Base-by-base conservation (phyloP, 805 yeast genomes). In the Lipomyces yamanashiensis region DNA sequence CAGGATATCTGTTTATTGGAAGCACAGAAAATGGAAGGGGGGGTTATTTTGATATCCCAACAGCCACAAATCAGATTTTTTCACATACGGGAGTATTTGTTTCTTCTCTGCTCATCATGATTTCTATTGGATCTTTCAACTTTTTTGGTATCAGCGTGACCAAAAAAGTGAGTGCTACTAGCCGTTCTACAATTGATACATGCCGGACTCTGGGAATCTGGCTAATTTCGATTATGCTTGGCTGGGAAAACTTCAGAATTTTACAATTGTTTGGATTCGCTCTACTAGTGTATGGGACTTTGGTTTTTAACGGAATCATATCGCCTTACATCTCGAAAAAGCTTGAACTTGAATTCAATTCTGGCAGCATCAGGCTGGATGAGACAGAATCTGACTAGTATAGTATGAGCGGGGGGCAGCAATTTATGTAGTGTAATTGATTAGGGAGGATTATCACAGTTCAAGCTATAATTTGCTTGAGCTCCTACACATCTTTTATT, bases 181-280 rank as follows among this genome's bases (percentile, higher is more conserved):
- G 92, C 1, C 80, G 95, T 71, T 85, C 91, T 23, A 89, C 95
- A 1, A 83, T 89, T 56, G 96, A 89, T 71, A 86, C 92, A 0
- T 86, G 89, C 63, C 80, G 96, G 67, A 89, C 95, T 0, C 75
- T 88, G 28, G 75, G 87, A 34, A 92, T 89, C 17, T 89, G 96
- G 96, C 44, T 86, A 0, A 82, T 87, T 8, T 89, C 95, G 0
- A 76, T 89, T 56, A 58, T 75, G 23, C 71, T 89, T 67, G 95
- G 93, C 2, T 89, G 95, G 96, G 95, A 89, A 74, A 70, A 79
- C 0, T 89, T 88, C 76, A 79, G 80, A 21, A 70, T 77, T n/a
- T 74, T 87, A 57, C 96, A 89, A 73, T 76, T 85, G 21, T 36
- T 82, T 19, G 96, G 95, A 0, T 89, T 89, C 71, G 76, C 72